Evolutionary conservation across 495 filamentous ascomycete genomes (phyloP).

Genomic region (Aspergillus cristatus): DNA sequence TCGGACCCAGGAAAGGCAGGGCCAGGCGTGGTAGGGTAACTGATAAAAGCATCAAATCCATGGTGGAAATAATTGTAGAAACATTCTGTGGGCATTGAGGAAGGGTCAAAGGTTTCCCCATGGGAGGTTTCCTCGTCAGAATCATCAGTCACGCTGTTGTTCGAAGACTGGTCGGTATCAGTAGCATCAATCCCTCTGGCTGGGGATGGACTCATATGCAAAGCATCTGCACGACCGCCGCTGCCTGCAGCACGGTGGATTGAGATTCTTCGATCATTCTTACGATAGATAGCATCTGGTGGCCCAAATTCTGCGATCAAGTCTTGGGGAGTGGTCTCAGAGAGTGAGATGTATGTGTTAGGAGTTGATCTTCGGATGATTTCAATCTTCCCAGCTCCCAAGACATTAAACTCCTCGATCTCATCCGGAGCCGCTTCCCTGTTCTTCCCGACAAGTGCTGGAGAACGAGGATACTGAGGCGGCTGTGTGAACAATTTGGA

Average conservation of each 20-base stretch:
- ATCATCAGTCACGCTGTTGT: slow-evolving; percentile 66
- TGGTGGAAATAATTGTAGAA: slow-evolving; percentile 97
- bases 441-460: slow-evolving; percentile 45
- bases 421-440: slow-evolving; percentile 66
- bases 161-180: slow-evolving; percentile 79
- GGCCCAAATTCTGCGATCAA: slow-evolving; percentile 82
- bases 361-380: slow-evolving; percentile 53
- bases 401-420: slow-evolving; percentile 65
- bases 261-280: slow-evolving; percentile 84
- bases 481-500: slow-evolving; percentile 63
- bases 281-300: slow-evolving; percentile 90
- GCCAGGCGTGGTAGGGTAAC: slow-evolving; percentile 57
- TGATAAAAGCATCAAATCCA: slow-evolving; percentile 90
- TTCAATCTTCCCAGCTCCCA: slow-evolving; percentile 67
- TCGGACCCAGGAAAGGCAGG: slow-evolving; percentile 50
- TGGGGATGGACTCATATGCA: slow-evolving; percentile 30
- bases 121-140: slow-evolving; percentile 53
- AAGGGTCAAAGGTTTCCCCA: slow-evolving; percentile 23
- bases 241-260: slow-evolving; percentile 53
- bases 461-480: slow-evolving; percentile 55
- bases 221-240: slow-evolving; percentile 32
- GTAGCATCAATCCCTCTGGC: slow-evolving; percentile 34
- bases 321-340: slow-evolving; percentile 82
- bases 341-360: slow-evolving; percentile 59
- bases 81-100: slow-evolving; percentile 52